Conservation (phyloP, 805 yeast species). For the Candida koratica region DNA sequence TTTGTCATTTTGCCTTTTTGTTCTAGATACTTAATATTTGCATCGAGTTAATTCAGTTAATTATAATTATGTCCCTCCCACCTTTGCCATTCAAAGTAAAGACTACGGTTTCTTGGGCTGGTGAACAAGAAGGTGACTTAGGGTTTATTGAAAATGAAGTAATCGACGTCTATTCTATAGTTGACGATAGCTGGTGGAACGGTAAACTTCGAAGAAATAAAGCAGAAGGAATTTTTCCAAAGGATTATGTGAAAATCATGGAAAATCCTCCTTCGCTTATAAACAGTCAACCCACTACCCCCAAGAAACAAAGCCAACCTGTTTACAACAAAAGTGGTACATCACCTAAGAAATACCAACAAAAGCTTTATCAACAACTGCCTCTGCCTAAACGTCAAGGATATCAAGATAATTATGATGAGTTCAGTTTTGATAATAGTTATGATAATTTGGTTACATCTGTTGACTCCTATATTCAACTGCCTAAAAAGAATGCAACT, state of each 20-base stretch:
- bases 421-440: conserved; percentile 23
- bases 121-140: conserved; percentile 80
- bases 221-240: conserved; percentile 81
- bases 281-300: conserved; percentile 13
- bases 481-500: conserved; percentile 4
- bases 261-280: conserved; percentile 22
- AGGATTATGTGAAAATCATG: conserved; percentile 70
- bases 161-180: conserved; percentile 73
- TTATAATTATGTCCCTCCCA: conserved; percentile 22
- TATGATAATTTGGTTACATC: conserved; percentile 18
- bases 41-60: background rate
- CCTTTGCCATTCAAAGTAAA: conserved; percentile 67
- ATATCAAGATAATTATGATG: conserved; percentile 12
- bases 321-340: conserved; percentile 8
- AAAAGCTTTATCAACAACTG: conserved; percentile 2
- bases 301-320: conserved; percentile 11
- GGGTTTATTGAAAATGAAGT: conserved; percentile 94
- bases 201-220: conserved; percentile 79
- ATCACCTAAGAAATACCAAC: conserved; percentile 13
- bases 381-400: conserved; percentile 15
- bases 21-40: conserved; percentile 3
- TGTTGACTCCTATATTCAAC: conserved; percentile 8
- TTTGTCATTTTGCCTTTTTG: conserved; percentile 2
- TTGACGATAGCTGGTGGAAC: conserved; percentile 92
- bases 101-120: conserved; percentile 92